phyloP scores from a whole-genome alignment of 2,329 filamentous ascomycete species.

The Epichloe brachyelytri region DNA sequence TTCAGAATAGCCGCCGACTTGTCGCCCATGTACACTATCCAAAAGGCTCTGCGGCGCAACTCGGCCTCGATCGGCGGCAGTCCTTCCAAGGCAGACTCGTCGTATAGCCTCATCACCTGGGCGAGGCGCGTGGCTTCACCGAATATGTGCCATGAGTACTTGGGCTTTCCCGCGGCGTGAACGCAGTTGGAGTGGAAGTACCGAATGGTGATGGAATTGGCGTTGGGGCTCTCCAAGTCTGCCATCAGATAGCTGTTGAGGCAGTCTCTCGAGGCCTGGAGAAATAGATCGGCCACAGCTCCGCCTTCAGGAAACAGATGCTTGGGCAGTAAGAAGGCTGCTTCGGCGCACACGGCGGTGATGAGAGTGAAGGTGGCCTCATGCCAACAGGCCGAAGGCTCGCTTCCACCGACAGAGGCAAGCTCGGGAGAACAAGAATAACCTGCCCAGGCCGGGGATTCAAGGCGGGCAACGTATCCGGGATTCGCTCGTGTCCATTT shows the following conservation, averaged over 20 bases:
- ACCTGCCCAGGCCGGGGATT: constrained; percentile 2
- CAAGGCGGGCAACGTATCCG: not conserved
- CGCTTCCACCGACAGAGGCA: not conserved
- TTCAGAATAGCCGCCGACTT: constrained; percentile 27
- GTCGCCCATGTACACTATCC: constrained; percentile 28
- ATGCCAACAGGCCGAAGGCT: constrained; percentile 14
- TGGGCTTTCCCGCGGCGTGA: constrained; percentile 28
- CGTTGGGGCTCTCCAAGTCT: constrained; percentile 28
- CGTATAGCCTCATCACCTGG: constrained; percentile 29
- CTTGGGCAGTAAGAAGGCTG: constrained; percentile 26
- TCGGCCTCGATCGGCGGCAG: constrained; percentile 25
- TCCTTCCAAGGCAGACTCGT: constrained; percentile 24
- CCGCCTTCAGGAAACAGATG: constrained; percentile 27
- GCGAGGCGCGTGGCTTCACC: constrained; percentile 29
- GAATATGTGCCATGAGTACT: constrained; percentile 32
- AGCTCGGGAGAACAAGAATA: not conserved
- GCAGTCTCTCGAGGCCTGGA: constrained; percentile 25
- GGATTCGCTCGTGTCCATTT: not conserved
- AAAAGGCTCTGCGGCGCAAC: constrained; percentile 22
- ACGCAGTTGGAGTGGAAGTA: constrained; percentile 33
- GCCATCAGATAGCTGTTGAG: constrained; percentile 26
- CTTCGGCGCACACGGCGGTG: constrained; percentile 30
- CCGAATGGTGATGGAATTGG: constrained; percentile 29
- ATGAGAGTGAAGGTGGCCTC: constrained; percentile 28
- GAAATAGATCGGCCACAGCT: constrained; percentile 22